Percentiles rank a stretch among this genome's conserved stretches.
Conservation (phyloP, 2,329 filamentous ascomycete genomes). For the Chaetomium olivaceum region DNA sequence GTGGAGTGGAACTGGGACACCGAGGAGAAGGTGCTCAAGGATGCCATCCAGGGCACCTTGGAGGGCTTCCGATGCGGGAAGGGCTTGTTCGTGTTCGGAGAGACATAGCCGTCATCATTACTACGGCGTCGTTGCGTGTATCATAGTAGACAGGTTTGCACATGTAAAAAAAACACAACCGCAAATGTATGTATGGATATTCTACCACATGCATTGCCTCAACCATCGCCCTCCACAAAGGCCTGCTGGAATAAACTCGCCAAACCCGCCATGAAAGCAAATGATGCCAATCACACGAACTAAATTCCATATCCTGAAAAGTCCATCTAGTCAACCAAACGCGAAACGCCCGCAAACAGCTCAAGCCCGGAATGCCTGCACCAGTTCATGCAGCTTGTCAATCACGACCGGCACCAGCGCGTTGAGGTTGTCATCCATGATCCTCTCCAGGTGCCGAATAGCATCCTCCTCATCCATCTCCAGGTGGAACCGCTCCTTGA, state of each 20-base stretch:
- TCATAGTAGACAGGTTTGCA: background rate
- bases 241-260: background rate
- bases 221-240: background rate
- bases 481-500: conserved; percentile 90
- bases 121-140: background rate
- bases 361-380: conserved; percentile 84
- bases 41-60: conserved; percentile 79
- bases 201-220: background rate
- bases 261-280: background rate
- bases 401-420: conserved; percentile 92
- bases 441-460: conserved; percentile 78
- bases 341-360: background rate
- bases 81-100: conserved; percentile 79
- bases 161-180: background rate
- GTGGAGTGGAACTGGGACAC: conserved; percentile 84
- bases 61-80: conserved; percentile 85
- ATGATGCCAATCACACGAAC: background rate
- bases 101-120: conserved; percentile 45
- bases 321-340: background rate
- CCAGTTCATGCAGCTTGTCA: conserved; percentile 89
- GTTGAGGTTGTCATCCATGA: conserved; percentile 89
- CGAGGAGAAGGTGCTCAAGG: conserved; percentile 64
- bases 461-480: conserved; percentile 92
- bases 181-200: background rate
- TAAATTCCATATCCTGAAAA: background rate